A percentile compares a stretch with the other conserved stretches of the same genome.
These are phyloP conservation scores for Ceratocystis papillata DNA, from an alignment of 2,329 filamentous ascomycete genomes.

Conservation along the genomic window DNA sequence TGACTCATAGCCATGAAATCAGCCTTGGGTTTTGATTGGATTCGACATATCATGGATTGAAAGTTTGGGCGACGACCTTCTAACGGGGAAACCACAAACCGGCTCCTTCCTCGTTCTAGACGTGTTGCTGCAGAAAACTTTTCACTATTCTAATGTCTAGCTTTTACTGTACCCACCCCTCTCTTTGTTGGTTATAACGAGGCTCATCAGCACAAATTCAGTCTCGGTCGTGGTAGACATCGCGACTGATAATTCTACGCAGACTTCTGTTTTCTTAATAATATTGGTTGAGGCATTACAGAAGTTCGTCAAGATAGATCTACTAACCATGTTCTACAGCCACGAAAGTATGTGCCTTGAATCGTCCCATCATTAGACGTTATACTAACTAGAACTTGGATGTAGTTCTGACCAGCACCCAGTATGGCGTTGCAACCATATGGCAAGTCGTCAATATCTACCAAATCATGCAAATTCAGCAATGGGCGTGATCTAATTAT, in stretches of 20 bases:
- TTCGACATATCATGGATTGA: not conserved
- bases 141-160: not conserved
- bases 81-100: not conserved
- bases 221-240: not conserved
- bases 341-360: slow-evolving; percentile 64
- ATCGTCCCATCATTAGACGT: not conserved
- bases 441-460: slow-evolving; percentile 51
- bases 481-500: slow-evolving; percentile 19
- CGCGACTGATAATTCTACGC: not conserved
- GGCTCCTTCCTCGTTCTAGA: slow-evolving; percentile 11
- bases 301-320: not conserved
- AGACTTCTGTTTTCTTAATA: not conserved
- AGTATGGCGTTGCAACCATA: slow-evolving; percentile 88
- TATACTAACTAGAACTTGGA: slow-evolving; percentile 27
- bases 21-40: not conserved
- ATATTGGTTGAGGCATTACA: not conserved
- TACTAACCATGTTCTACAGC: slow-evolving; percentile 73
- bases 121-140: slow-evolving; percentile 5
- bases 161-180: too few relatives aligned
- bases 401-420: slow-evolving; percentile 65
- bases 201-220: not conserved
- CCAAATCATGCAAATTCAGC: not conserved
- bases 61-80: not conserved
- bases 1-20: not conserved
- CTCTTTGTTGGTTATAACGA: not conserved